Evolutionary conservation across 2,329 filamentous ascomycete genomes (phyloP), one percentile per base, ranked within the genome.

Genomic region (Colletotrichum sojae): DNA sequence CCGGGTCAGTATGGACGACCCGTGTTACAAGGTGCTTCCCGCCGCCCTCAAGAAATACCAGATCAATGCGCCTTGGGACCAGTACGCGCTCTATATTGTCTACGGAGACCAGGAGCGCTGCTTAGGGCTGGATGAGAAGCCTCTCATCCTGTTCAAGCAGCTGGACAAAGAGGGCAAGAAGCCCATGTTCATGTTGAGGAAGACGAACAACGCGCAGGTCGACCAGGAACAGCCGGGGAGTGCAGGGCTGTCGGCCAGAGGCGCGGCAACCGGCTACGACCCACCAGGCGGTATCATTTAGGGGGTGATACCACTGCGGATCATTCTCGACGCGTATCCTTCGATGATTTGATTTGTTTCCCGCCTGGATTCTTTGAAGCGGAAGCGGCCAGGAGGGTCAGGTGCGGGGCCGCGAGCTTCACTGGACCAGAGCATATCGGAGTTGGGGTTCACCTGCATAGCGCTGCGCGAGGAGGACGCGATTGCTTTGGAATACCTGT

Each of bases 21-120:
- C 96, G 3, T 99, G 96, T 83, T 93, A 97, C 84, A 98, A 98
- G 79, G 96, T 99, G 31, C 86, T 99, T 2, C 96, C 96, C 1
- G 96, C 97, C 16, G 96, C 96, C 2, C 88, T 99, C 18, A 97
- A 97, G 79, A 97, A 98, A 79, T 99, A 99, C 83, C 96, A 98
- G 78, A 99, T 99, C 83, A 95, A 97, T 73, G 95, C 95, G 22
- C 95, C 97, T 58, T 98, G 95, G 93, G 93, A 97, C 74, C 94
- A 98, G 77, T 99, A 99, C 78, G 95, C 96, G 0, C 84, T 99
- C 39, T 99, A 98, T 78, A 99, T 99, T 78, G 96, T 99, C 4
- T 97, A 98, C 75, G 96, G 96, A n/a, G 95, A 98, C 76, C 94
- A 98, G 81, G 96, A 99, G 83, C 91, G 96, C 15, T 98, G 95